Evolutionary conservation across 768 basidiomycete genomes (phyloP).

Genomic region (Pulveroboletus sp.): DNA sequence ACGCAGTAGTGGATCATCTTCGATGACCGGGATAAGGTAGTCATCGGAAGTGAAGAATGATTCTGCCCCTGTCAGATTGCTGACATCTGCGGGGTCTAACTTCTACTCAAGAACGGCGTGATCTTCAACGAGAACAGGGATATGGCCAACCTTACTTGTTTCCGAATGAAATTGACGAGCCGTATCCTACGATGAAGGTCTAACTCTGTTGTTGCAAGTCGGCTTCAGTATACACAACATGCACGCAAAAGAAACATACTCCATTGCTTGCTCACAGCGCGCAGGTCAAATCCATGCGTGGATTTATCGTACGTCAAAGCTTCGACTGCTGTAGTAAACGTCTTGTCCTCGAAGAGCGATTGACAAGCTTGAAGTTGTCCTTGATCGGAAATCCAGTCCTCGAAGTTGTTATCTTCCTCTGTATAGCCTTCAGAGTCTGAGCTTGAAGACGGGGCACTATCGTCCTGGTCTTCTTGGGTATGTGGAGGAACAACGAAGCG

Average conservation of each 20-base stretch:
- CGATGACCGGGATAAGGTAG: conserved; percentile 75
- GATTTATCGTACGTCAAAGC: conserved; percentile 57
- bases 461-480: conserved; percentile 8
- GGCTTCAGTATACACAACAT: neutral
- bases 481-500: conserved; percentile 19
- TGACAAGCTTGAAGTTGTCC: conserved; percentile 46
- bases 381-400: conserved; percentile 78
- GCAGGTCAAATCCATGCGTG: conserved; percentile 60
- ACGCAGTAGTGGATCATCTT: conserved; percentile 91
- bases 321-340: conserved; percentile 54
- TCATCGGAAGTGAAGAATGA: conserved; percentile 67
- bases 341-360: conserved; percentile 72
- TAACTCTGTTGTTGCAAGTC: conserved; percentile 41
- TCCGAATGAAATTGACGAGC: conserved; percentile 83
- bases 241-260: conserved; percentile 38
- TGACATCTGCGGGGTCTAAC: conserved; percentile 41
- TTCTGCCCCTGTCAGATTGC: conserved; percentile 52
- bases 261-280: conserved; percentile 43
- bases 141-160: conserved; percentile 43
- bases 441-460: conserved; percentile 14
- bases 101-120: conserved; percentile 39
- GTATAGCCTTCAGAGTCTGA: conserved; percentile 23
- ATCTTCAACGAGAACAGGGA: neutral
- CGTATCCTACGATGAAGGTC: conserved; percentile 79
- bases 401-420: conserved; percentile 61